Conservation (phyloP, 768 basidiomycete species). For the Tulasnella sp. region DNA sequence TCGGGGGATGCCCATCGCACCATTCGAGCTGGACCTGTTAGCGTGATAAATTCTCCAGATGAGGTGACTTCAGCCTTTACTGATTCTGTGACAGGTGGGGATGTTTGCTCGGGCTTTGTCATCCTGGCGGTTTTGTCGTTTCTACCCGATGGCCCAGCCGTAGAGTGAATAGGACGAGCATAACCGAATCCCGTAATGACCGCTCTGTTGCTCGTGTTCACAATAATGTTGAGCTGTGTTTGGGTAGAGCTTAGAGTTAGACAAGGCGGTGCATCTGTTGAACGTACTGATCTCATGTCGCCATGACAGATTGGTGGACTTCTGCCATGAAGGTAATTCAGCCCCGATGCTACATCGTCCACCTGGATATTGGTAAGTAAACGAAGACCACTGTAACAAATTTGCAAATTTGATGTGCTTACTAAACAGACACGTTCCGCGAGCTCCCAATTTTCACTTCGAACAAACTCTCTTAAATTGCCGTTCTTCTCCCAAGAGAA, state of each 20-base stretch:
- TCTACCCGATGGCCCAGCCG: background rate
- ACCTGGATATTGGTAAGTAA: background rate
- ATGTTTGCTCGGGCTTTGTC: background rate
- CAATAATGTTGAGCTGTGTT: background rate
- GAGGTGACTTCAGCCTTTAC: background rate
- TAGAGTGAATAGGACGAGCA: background rate
- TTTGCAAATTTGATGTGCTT: background rate
- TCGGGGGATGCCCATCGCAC: background rate
- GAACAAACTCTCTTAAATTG: background rate
- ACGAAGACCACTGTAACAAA: no score
- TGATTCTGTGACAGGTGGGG: background rate
- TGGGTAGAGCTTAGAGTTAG: background rate
- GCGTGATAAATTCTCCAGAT: background rate
- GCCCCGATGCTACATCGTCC: background rate
- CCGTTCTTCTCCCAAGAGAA: background rate
- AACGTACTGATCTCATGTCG: background rate
- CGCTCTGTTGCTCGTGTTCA: background rate
- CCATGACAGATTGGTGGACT: slow-evolving; percentile 5
- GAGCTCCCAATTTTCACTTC: background rate
- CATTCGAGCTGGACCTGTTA: background rate
- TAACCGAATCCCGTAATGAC: background rate
- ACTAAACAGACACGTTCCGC: background rate
- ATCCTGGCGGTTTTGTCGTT: background rate
- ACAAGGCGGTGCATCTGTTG: background rate
- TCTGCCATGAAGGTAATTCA: background rate